These are phyloP conservation scores for Lophiotrema nucula DNA, from an alignment of 495 filamentous ascomycete species.

Conservation along the genomic window DNA sequence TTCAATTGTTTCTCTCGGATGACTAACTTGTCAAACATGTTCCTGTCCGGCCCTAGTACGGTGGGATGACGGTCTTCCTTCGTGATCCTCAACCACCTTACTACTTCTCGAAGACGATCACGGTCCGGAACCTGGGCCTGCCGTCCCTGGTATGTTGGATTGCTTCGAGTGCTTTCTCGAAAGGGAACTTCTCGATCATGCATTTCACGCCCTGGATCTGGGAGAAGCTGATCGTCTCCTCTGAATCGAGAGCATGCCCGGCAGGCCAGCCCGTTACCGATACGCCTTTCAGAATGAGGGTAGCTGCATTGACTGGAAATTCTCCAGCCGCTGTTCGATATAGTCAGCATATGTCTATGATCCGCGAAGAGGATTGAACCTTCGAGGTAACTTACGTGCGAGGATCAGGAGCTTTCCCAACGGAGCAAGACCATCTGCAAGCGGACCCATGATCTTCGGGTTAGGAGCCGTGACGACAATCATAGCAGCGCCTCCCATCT, in stretches of 20 bases:
- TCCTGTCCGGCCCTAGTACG: too few species aligned
- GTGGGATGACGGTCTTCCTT: background rate
- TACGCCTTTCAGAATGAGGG: slow-evolving; percentile 50
- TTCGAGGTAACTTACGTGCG: slow-evolving; percentile 48
- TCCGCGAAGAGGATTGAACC: too few species aligned
- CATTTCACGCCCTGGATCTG: slow-evolving; percentile 58
- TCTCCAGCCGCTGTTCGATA: slow-evolving; percentile 46
- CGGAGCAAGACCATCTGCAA: slow-evolving; percentile 56
- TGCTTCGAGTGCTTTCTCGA: slow-evolving; percentile 55
- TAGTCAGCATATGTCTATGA: slow-evolving; percentile 9
- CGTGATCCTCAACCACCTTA: background rate
- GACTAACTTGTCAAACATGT: too few species aligned
- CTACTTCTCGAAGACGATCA: slow-evolving; percentile 48
- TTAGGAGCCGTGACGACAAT: slow-evolving; percentile 66
- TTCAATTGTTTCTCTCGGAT: slow-evolving; percentile 7
- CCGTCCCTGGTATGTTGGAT: slow-evolving; percentile 47
- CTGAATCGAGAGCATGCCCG: slow-evolving; percentile 62
- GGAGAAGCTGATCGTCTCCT: slow-evolving; percentile 66
- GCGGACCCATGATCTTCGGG: slow-evolving; percentile 50
- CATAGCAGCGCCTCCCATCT: slow-evolving; percentile 60
- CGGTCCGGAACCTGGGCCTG: slow-evolving; percentile 47
- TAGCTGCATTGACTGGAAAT: slow-evolving; percentile 50
- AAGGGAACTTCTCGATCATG: slow-evolving; percentile 61
- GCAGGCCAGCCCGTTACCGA: slow-evolving; percentile 62
- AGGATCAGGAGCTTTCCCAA: slow-evolving; percentile 62